Evolutionary conservation across 106 monocot genomes (phyloP), one percentile per base, ranked within the genome.

Genomic region (Agapanthus africanus): DNA sequence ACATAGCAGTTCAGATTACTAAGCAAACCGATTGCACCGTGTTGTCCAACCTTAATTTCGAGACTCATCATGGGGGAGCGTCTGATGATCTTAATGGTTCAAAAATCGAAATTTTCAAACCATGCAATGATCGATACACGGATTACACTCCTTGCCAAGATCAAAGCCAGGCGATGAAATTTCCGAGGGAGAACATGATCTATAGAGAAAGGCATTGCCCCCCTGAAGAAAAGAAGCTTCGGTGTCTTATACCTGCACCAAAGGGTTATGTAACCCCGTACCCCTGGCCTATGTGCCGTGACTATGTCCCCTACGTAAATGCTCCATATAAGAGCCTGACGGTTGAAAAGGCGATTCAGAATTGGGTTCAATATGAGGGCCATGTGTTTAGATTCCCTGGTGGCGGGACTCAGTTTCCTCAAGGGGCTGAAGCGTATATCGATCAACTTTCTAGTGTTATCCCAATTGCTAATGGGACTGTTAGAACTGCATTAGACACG

Each of bases 361-460:
- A n/a, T n/a, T n/a, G n/a, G n/a, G n/a, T n/a, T n/a, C n/a, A 77
- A 28, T 77, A 70, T 71, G 80, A 80, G 70, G 80, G 84, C 42
- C 73, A 71, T 63, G 77, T 84, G 7, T 80, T 84, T 41, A 80
- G 80, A 36, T 84, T 84, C 33, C 84, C 84, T 54, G 84, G 84
- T 37, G 84, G 84, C n/a, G 84, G 84, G 16, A 84, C 84, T 4
- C 84, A 84, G 37, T 84, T 84, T 77, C 84, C 84, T 46, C 76
- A 80, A 54, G 84, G 84, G 0, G 84, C 84, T 21, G 80, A 84
- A 42, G 74, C 74, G 37, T 84, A 84, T 54, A 84, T 84, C 30
- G 80, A 84, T 50, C 84, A 80, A 50, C 73, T 84, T 3, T 68
- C 80, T 33, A 74, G 80, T 67, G 80, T 80, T 50, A 73, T 84